Evolutionary conservation across 2,329 filamentous ascomycete species (phyloP).

Genomic region (Scortechinia acanthostroma): DNA sequence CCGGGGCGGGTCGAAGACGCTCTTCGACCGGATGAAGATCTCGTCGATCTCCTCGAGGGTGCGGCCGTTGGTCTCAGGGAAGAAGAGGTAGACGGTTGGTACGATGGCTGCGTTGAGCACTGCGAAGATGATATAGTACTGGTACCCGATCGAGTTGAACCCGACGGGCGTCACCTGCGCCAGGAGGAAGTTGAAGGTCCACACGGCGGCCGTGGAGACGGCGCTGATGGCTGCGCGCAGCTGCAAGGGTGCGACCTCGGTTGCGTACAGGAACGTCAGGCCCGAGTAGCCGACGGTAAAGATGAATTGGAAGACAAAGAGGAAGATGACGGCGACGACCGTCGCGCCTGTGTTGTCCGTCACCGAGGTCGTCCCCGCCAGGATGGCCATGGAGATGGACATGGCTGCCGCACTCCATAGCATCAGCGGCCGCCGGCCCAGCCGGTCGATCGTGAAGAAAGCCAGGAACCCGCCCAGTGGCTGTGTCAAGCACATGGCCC

Average conservation of each 20-base stretch:
- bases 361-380: neutral
- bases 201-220: neutral
- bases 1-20: too few species aligned
- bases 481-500: neutral
- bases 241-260: neutral
- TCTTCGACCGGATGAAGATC: neutral
- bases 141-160: neutral
- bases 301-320: neutral
- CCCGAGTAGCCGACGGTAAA: neutral
- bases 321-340: neutral
- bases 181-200: neutral
- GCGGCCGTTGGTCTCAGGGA: conserved; percentile 42
- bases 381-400: neutral
- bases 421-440: neutral
- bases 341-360: neutral
- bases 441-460: neutral
- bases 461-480: neutral
- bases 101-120: conserved; percentile 28
- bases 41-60: conserved; percentile 62
- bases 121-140: neutral
- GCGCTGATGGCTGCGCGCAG: neutral
- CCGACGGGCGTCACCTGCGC: neutral
- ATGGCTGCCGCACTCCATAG: neutral
- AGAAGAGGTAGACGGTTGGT: conserved; percentile 41
- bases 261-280: neutral